phyloP scores from a whole-genome alignment of 805 yeast species.

The Candida berthetii region DNA sequence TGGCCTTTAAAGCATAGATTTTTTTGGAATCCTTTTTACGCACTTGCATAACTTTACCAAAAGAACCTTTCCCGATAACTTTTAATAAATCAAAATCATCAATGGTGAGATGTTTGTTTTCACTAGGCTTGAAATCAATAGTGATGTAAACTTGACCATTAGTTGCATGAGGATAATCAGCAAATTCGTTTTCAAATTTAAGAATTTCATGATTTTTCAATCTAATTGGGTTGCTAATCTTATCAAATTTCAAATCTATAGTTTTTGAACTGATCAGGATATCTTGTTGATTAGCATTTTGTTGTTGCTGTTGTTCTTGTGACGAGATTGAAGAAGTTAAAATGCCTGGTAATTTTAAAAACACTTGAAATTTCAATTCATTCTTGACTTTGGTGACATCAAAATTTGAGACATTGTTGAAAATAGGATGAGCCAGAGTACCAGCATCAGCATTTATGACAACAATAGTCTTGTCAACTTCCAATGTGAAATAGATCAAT shows the following conservation, averaged over 20 bases:
- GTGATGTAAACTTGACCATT: conserved; percentile 54
- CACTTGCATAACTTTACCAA: conserved; percentile 99
- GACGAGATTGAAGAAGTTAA: conserved; percentile 33
- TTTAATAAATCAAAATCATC: conserved; percentile 91
- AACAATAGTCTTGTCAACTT: conserved; percentile 91
- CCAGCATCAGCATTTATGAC: conserved; percentile 85
- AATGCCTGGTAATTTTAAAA: conserved; percentile 68
- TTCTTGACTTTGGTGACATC: conserved; percentile 70
- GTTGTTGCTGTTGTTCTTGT: conserved; percentile 14
- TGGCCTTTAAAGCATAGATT: conserved; percentile 89
- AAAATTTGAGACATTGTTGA: conserved; percentile 86
- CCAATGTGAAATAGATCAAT: conserved; percentile 79
- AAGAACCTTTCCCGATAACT: conserved; percentile 96
- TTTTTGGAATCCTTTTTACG: conserved; percentile 92
- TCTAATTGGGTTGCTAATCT: conserved; percentile 44
- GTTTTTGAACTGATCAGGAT: conserved; percentile 69
- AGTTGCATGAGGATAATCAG: conserved; percentile 2
- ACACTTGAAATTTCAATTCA: conserved; percentile 68
- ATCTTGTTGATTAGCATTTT: conserved; percentile 38
- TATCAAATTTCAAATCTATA: conserved; percentile 50
- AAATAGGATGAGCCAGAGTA: conserved; percentile 67
- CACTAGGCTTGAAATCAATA: conserved; percentile 64
- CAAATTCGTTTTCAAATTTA: conserved; percentile 26
- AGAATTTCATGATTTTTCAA: conserved; percentile 63
- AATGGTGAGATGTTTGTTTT: conserved; percentile 65